Base-by-base conservation (phyloP, 2,329 filamentous ascomycete genomes). In the Pestalotiopsis sp. region DNA sequence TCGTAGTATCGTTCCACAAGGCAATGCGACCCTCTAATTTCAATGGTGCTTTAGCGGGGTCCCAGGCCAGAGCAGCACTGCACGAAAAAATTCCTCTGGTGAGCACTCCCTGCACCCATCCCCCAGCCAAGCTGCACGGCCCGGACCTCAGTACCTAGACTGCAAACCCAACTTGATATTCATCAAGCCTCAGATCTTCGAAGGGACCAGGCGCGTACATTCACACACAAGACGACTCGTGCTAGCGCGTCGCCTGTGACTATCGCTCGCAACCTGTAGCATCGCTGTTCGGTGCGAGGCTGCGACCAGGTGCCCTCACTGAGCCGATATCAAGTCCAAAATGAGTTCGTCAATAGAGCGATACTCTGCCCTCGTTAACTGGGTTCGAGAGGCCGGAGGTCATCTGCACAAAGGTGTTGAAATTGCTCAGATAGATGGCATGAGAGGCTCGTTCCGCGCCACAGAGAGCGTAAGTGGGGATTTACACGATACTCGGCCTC, bases 361-460 rank as follows among this genome's bases (percentile, higher is more conserved):
- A 57, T 78, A 81, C 49, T 60, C 73, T 2, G 73, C 70, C 12
- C 83, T 90, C 4, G 70, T 85, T n/a, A 68, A 74, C 4, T 90
- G 88, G 88, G 84, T 84, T 4, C 74, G 72, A 27, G 72, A 75
- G 1, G 79, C 85, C 68, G 84, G 85, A 6, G 86, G 84, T 13
- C 69, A 69, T 4, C 79, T 91, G 31, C 84, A 90, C 71, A 81
- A 83, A 0, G 77, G 80, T 0, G 80, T 90, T 31, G 83, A 89
- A 69, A 79, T 91, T 63, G 86, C 86, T 74, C 73, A 83, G 2
- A 84, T 89, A 70, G 72, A 81, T 2, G 68, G 78, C 12, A 89
- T 85, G 2, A 85, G 86, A 62, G 82, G 86, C 52, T 90, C 87
- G 2, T 85, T 91, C 71, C 83, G 85, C 41, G 85, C 87, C 71